These are phyloP conservation scores for Paecilomyces formosus DNA, from an alignment of 2,329 filamentous ascomycete species.

Conservation along the genomic window DNA sequence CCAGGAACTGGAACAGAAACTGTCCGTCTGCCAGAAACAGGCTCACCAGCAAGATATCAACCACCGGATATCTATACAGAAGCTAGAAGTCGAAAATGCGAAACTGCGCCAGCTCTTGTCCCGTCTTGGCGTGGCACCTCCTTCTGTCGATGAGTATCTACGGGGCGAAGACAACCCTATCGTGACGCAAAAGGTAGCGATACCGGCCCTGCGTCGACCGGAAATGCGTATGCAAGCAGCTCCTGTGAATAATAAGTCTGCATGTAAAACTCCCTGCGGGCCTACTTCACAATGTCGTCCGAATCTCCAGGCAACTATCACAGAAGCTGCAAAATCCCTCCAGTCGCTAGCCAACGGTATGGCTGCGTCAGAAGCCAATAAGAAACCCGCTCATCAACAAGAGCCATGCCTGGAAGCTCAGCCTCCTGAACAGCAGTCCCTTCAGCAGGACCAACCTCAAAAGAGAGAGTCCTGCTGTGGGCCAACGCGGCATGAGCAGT, in stretches of 20 bases:
- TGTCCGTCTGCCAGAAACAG: conserved; percentile 19
- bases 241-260: background rate
- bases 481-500: background rate
- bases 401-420: background rate
- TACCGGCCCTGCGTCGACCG: conserved; percentile 20
- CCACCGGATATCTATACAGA: conserved; percentile 25
- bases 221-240: background rate
- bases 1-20: conserved; percentile 27
- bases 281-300: background rate
- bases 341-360: background rate
- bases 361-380: background rate
- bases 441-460: background rate
- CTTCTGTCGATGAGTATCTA: conserved; percentile 20
- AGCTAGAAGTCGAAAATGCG: conserved; percentile 25
- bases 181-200: conserved; percentile 24
- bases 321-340: background rate
- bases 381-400: background rate
- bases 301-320: background rate
- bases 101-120: conserved; percentile 19
- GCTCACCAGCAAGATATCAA: conserved; percentile 24
- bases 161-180: conserved; percentile 10
- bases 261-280: background rate
- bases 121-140: conserved; percentile 15
- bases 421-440: background rate
- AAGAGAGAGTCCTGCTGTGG: too few relatives aligned